Base-by-base conservation (phyloP, 306 rosid genomes). In the Geum urbanum region DNA sequence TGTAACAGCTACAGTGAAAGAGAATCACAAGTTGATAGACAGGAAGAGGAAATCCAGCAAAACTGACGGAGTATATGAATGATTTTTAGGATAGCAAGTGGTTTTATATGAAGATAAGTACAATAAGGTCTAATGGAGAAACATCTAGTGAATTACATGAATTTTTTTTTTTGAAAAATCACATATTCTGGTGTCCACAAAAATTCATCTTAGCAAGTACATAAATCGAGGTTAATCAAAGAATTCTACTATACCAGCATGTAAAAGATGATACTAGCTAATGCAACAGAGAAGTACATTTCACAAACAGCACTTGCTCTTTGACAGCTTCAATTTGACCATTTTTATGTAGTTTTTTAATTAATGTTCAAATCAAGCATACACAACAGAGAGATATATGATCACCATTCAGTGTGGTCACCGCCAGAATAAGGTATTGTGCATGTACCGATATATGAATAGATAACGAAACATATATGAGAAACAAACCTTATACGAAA, bases 401-500 rank as follows among this genome's bases (percentile, higher is more conserved):
- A 18, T 27, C 15, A 9, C 7, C 40, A 7, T 57, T 57, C 15
- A 22, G 32, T n/a, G 49, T 16, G 48, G 27, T 40, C n/a, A 57
- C 41, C 5, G 9, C 32, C 16, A 63, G 5, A 63, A 41, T 40
- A 18, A 40, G 14, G 10, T 16, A 40, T 0, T 61, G 9, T 60
- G 37, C 44, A 27, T 24, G 44, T 74, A 55, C 32, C 11, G 9
- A 72, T 47, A 18, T 0, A 7, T 18, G 45, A 16, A 48, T 18
- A 58, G 39, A 49, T 27, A 54, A 43, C 24, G 41, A 41, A 59
- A 51, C 39, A 52, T 20, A 24, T 20, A 32, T 67, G 59, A 37
- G 10, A 58, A 45, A 52, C 69, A 67, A 35, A 92, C 98, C 92
- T 85, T 74, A 76, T 74, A 78, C 49, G 89, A 79, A 60, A 74